Evolutionary conservation across 371 early-diverging fungal species (phyloP).

Genomic region (Syncephalastrum racemosum): DNA sequence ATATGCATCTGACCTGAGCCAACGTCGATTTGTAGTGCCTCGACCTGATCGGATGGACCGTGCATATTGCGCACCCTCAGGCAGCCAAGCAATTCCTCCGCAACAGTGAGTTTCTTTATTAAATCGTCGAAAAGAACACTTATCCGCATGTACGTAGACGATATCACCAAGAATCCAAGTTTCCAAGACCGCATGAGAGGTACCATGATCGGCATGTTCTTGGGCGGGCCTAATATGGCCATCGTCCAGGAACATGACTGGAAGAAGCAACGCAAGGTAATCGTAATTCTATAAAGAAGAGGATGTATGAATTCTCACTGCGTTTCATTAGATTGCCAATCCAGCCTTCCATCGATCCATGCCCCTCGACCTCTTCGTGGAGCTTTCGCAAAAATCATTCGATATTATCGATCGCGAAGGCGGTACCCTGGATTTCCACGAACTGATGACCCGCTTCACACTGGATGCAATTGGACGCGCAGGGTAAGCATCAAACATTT

Average conservation of each 20-base stretch:
- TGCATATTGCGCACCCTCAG: constrained; percentile 21
- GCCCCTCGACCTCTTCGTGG: too few relatives aligned
- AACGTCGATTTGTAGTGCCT: constrained; percentile 1
- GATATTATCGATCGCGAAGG: too few relatives aligned
- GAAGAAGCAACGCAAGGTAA: constrained; percentile 38
- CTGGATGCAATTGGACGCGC: constrained; percentile 38
- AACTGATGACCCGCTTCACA: constrained; percentile 9
- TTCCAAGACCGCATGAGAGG: constrained; percentile 7
- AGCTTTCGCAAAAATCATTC: neutral
- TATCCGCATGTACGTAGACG: too few relatives aligned
- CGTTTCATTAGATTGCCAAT: neutral
- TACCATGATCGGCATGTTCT: constrained; percentile 20
- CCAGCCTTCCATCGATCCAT: too few relatives aligned
- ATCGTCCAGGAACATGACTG: constrained; percentile 35
- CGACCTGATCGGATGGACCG: constrained; percentile 19
- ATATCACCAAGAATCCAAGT: too few relatives aligned
- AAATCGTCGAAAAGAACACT: too few relatives aligned
- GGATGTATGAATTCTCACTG: neutral
- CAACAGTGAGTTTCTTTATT: constrained; percentile 2
- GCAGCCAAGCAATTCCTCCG: constrained; percentile 16
- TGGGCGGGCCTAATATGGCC: constrained; percentile 31
- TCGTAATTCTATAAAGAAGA: neutral
- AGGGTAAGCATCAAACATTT: constrained; percentile 18
- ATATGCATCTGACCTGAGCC: too few relatives aligned
- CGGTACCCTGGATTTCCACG: too few relatives aligned